A percentile compares a stretch with the other conserved stretches of the same genome.
Evolutionary conservation across 2,329 filamentous ascomycete species (phyloP).

Genomic region (Sordariomycetes sp.): DNA sequence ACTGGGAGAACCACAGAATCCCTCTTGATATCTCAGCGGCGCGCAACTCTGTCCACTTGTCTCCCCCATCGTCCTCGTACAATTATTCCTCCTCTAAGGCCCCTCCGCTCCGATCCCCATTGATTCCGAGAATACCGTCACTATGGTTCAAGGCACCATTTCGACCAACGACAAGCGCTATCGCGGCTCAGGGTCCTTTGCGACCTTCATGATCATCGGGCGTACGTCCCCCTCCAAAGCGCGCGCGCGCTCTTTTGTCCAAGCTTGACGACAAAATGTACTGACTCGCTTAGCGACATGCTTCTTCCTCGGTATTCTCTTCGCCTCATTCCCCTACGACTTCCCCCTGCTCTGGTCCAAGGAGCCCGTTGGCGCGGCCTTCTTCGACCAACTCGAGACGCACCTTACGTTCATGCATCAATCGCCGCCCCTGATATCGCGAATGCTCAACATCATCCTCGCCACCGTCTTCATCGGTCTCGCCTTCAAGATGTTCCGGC

Average conservation of each 20-base stretch:
- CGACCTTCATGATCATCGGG: constrained; percentile 93
- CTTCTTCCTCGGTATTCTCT: constrained; percentile 97
- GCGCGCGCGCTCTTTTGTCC: constrained; percentile 5
- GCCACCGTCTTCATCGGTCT: constrained; percentile 81
- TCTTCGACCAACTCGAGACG: constrained; percentile 77
- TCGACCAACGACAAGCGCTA: constrained; percentile 48
- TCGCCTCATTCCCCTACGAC: constrained; percentile 93
- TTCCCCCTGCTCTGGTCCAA: constrained; percentile 79
- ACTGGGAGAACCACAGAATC: too few relatives aligned
- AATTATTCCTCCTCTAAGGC: too few relatives aligned
- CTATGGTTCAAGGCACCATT: constrained; percentile 48
- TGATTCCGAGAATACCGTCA: too few relatives aligned
- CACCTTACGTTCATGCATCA: constrained; percentile 89
- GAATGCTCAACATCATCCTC: constrained; percentile 90
- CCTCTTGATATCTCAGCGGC: too few relatives aligned
- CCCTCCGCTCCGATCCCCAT: too few relatives aligned
- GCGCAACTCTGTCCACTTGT: too few relatives aligned
- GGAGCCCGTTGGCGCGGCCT: constrained; percentile 51
- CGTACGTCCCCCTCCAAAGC: constrained; percentile 50
- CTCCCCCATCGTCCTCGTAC: too few relatives aligned
- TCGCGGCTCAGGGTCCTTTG: constrained; percentile 64
- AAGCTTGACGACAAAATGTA: neutral
- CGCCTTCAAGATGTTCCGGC: constrained; percentile 89
- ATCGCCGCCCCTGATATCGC: constrained; percentile 82
- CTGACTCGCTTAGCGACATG: constrained; percentile 55